Evolutionary conservation across 192 early-diverging fungal genomes (phyloP).

Genomic region (Chytriomyces sp.): DNA sequence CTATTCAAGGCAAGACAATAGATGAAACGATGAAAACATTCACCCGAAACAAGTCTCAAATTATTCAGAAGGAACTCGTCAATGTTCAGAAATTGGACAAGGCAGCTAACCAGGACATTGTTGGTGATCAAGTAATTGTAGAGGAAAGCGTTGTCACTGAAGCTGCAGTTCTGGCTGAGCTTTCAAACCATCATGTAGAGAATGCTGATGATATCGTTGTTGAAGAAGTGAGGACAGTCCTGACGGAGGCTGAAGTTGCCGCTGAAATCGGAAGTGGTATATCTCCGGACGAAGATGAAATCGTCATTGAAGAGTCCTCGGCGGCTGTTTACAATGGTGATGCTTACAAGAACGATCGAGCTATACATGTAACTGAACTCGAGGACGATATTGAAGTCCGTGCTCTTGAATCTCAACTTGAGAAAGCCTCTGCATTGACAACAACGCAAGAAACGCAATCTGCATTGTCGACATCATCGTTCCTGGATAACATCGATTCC

Average conservation of each 20-base stretch:
- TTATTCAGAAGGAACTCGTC: too few species aligned
- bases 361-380: not conserved
- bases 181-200: not conserved
- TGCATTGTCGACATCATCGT: not conserved
- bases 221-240: not conserved
- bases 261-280: not conserved
- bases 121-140: not conserved
- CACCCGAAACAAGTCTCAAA: too few species aligned
- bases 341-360: not conserved
- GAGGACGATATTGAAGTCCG: not conserved
- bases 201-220: not conserved
- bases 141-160: not conserved
- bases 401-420: not conserved
- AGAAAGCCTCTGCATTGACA: not conserved
- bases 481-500: too few species aligned
- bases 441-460: not conserved
- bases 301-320: not conserved
- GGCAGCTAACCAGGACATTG: not conserved
- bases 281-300: not conserved
- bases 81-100: too few species aligned
- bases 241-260: not conserved
- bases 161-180: not conserved
- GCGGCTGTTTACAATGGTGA: not conserved
- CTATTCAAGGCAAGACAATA: too few species aligned
- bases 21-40: too few species aligned